phyloP scores from a whole-genome alignment of 1,139 yeast genomes.

The Magnusiomyces ingens region DNA sequence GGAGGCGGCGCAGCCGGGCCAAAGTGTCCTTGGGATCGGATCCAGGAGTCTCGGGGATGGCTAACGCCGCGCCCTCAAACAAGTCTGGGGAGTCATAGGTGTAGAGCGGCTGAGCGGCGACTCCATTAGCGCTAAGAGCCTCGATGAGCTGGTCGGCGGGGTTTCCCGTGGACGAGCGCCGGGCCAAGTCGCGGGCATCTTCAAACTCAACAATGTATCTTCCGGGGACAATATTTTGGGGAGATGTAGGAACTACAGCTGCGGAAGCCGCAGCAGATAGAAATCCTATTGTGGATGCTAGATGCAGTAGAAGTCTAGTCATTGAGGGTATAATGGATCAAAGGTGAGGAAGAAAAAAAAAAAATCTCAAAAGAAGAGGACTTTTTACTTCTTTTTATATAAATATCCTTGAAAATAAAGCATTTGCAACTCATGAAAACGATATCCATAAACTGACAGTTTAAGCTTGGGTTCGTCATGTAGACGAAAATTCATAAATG shows the following conservation, averaged over 20 bases:
- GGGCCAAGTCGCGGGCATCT: not conserved
- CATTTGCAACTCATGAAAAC: no score
- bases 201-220: constrained; percentile 15
- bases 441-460: no score
- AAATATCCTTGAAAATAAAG: not conserved
- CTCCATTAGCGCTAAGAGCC: constrained; percentile 10
- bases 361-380: not conserved
- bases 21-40: not conserved
- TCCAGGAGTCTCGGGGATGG: not conserved
- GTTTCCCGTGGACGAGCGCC: constrained; percentile 1
- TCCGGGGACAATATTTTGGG: constrained; percentile 10
- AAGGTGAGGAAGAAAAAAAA: not conserved
- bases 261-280: not conserved
- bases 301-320: not conserved
- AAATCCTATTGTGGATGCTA: not conserved
- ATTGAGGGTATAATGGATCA: not conserved
- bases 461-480: no score
- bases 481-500: no score
- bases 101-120: constrained; percentile 8
- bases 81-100: constrained; percentile 8
- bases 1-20: constrained; percentile 3
- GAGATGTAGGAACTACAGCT: no score
- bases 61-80: constrained; percentile 16
- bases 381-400: not conserved
- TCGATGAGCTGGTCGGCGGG: constrained; percentile 6